Conservation (phyloP, 805 yeast genomes). For the Lipomyces orientalis region DNA sequence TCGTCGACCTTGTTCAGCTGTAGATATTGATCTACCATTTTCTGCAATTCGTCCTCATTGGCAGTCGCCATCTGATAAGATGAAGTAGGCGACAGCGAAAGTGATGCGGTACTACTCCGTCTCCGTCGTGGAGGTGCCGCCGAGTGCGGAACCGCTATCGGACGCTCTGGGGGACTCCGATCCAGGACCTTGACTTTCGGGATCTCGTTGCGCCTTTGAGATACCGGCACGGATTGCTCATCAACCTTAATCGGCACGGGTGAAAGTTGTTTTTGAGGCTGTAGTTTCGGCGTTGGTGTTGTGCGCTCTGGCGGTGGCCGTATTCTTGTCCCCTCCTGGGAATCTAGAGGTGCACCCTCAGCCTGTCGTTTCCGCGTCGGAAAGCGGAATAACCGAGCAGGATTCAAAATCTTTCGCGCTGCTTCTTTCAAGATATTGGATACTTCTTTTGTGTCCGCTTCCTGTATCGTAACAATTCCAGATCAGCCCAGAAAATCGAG, state of each 20-base stretch:
- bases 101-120: conserved; percentile 21
- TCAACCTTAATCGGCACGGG: conserved; percentile 3
- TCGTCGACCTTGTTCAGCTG: conserved; percentile 26
- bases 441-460: neutral
- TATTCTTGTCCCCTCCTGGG: neutral
- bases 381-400: conserved; percentile 26
- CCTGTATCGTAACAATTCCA: neutral
- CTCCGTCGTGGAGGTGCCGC: neutral
- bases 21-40: conserved; percentile 34
- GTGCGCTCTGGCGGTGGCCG: neutral
- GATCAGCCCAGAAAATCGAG: neutral
- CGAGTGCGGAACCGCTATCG: conserved; percentile 18
- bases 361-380: conserved; percentile 29
- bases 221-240: neutral
- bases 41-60: conserved; percentile 36
- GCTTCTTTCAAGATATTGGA: conserved; percentile 12
- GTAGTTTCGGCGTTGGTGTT: conserved; percentile 1
- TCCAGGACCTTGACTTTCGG: conserved; percentile 25
- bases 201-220: conserved; percentile 16
- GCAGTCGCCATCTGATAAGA: conserved; percentile 26
- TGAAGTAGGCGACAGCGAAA: conserved; percentile 34
- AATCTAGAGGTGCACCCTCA: neutral
- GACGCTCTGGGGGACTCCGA: conserved; percentile 10
- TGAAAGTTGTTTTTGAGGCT: conserved; percentile 3
- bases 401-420: conserved; percentile 24